phyloP scores from a whole-genome alignment of 2,329 filamentous ascomycete species.

The Arthrobotrys entomopaga region DNA sequence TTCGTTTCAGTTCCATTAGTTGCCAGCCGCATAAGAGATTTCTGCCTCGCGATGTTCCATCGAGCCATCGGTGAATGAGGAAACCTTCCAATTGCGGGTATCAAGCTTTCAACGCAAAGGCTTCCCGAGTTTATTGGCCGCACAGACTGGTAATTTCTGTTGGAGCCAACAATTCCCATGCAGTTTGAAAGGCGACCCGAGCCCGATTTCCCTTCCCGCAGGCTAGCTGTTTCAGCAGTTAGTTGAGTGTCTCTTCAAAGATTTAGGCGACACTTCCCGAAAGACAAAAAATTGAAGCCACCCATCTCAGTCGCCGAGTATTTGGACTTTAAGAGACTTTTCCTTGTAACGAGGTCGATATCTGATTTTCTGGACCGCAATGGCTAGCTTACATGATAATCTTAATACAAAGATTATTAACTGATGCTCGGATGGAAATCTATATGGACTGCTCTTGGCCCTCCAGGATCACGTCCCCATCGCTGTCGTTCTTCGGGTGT shows the following conservation, averaged over 20 bases:
- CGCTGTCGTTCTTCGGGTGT: conserved; percentile 10
- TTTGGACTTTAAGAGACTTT: not conserved
- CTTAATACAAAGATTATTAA: not conserved
- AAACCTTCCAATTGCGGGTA: conserved; percentile 10
- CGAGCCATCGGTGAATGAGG: conserved; percentile 8
- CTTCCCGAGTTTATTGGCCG: not conserved
- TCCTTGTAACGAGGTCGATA: too few relatives aligned
- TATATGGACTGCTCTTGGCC: not conserved
- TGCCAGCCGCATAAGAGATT: conserved; percentile 4
- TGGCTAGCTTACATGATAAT: too few relatives aligned
- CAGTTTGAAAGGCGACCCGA: conserved; percentile 48
- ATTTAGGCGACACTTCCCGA: conserved; percentile 19
- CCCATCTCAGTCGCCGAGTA: not conserved
- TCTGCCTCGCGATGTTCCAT: conserved; percentile 1
- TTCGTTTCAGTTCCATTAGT: not conserved
- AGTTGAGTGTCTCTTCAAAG: conserved; percentile 25
- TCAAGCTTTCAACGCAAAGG: not conserved
- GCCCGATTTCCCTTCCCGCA: conserved; percentile 39
- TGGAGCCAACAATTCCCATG: conserved; percentile 21
- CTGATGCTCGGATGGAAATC: conserved; percentile 10
- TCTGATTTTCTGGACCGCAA: too few relatives aligned
- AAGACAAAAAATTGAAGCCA: not conserved
- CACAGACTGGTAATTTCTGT: conserved; percentile 17
- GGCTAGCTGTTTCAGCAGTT: conserved; percentile 46
- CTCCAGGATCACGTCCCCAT: not conserved